Base-by-base conservation (phyloP, 1,284 basidiomycete species). In the Xerocomus cyaneibrunnescens region DNA sequence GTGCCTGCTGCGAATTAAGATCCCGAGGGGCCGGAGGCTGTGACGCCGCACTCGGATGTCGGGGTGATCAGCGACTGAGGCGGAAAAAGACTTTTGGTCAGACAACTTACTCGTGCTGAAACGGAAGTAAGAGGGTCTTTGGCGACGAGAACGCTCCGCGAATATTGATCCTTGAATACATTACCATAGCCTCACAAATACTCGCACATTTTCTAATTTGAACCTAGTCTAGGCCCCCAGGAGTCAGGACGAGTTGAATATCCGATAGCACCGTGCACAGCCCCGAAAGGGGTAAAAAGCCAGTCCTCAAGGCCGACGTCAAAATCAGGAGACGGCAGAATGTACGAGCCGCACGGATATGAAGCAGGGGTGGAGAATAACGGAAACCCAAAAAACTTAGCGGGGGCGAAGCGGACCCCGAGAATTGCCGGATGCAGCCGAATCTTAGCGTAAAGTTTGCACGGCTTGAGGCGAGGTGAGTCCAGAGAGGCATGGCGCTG, bases 71-170 rank as follows among this genome's bases (percentile, higher is more conserved):
- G 16, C 27, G 2, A 32, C 50, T 7, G 45, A 42, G 32, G 50
- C 40, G 46, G 9, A 22, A 45, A 45, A 22, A 43, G 48, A n/a
- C 6, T 43, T 23, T 30, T 45, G 12, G 25, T 38, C 27, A n/a
- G 37, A 30, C 39, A 49, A 57, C 51, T 50, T 31, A 22, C 21
- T 27, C 13, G 28, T 35, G 38, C 34, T 22, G 35, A 44, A 50
- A 19, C 31, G 45, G 37, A 30, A 30, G 16, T 2, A 34, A 27
- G 32, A 42, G 44, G 40, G 23, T 10, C 41, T 17, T 36, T 27
- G 45, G 53, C 53, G 41, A 52, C 54, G 45, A 50, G 45, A 58
- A 39, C 32, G 43, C 48, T 51, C 57, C 51, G 51, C 52, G 52
- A 54, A 30, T 16, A 28, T 28, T 40, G 30, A 30, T 49, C 17